Percentiles rank a stretch among this genome's conserved stretches.
phyloP scores from a whole-genome alignment of 148 eudicot species.

The Drosera capensis region DNA sequence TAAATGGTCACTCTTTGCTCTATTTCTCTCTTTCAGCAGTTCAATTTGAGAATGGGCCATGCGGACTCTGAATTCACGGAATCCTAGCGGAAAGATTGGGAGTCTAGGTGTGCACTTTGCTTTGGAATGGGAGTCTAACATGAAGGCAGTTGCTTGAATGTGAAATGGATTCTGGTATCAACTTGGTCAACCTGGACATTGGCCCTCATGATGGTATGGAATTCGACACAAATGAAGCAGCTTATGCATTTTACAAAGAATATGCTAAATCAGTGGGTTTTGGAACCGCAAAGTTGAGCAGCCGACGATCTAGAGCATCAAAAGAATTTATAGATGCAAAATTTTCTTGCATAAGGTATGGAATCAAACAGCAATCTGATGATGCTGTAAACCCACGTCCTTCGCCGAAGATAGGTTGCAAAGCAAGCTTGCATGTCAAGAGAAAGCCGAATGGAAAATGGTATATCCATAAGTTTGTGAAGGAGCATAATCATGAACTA shows the following conservation, averaged over 20 bases:
- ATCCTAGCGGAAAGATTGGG: too few relatives aligned
- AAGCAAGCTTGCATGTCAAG: conserved; percentile 66
- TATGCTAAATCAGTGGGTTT: conserved; percentile 53
- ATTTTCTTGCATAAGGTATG: conserved; percentile 57
- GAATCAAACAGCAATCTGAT: conserved; percentile 60
- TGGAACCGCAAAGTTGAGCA: conserved; percentile 61
- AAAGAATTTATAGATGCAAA: conserved; percentile 64
- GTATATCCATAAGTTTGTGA: conserved; percentile 45
- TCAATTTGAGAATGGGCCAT: too few relatives aligned
- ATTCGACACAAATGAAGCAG: conserved; percentile 50
- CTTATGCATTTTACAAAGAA: conserved; percentile 51
- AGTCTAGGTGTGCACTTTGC: too few relatives aligned
- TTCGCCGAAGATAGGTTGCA: conserved; percentile 69
- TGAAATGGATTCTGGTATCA: conserved; percentile 21
- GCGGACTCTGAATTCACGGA: too few relatives aligned
- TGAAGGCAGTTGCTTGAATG: too few relatives aligned
- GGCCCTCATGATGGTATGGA: conserved; percentile 40
- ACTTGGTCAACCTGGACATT: conserved; percentile 14
- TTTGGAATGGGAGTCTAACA: too few relatives aligned
- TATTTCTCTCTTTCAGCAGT: too few relatives aligned
- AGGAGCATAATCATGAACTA: conserved; percentile 66
- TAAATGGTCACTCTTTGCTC: too few relatives aligned
- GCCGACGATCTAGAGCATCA: conserved; percentile 56
- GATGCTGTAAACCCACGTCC: conserved; percentile 66
- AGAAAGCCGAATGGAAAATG: conserved; percentile 48